Conservation (phyloP, 306 rosid species). For the cucumber (Cucumis sativus) region Cucumber_9930_V3 NC_026659.2:20014501-20015000, state of each 20-base stretch:
- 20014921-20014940: conserved; percentile 32
- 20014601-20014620: no score
- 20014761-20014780: background rate
- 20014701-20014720: background rate
- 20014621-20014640: no score
- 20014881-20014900: conserved; percentile 38
- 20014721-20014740: background rate
- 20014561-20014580: no score
- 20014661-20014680: background rate
- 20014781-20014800: background rate
- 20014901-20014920: conserved; percentile 28
- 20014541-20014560: no score
- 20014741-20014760: background rate
- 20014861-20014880: conserved; percentile 25
- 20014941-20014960: background rate
- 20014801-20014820: background rate
- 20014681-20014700: background rate
- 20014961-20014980: background rate
- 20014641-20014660: background rate
- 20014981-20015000: background rate
- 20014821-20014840: background rate
- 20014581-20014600: no score
- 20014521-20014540: no score
- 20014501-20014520: no score
- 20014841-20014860: background rate